Percentiles rank a stretch among this genome's conserved stretches.
These are phyloP conservation scores for Aspergillus viridinutans DNA, from an alignment of 2,329 filamentous ascomycete genomes.

Conservation along the genomic window DNA sequence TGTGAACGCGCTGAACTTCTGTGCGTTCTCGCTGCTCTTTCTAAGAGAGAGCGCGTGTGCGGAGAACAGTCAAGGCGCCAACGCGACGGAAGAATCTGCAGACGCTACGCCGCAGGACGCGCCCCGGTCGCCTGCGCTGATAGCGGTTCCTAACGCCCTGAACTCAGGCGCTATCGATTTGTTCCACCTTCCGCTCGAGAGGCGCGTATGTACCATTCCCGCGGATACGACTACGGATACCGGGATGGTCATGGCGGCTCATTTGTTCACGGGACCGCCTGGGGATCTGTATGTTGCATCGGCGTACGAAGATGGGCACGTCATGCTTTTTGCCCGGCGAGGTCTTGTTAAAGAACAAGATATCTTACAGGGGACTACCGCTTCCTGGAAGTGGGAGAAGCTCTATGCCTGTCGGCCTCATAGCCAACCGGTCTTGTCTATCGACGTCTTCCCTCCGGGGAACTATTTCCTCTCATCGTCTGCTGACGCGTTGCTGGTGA, in stretches of 20 bases:
- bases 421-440: slow-evolving; percentile 74
- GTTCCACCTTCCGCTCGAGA: slow-evolving; percentile 72
- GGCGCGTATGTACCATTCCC: slow-evolving; percentile 58
- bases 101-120: background rate
- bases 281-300: slow-evolving; percentile 60
- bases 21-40: slow-evolving; percentile 49
- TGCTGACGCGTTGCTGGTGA: slow-evolving; percentile 74
- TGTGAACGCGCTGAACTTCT: slow-evolving; percentile 95
- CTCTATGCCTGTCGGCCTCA: slow-evolving; percentile 66
- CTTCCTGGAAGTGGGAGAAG: slow-evolving; percentile 46
- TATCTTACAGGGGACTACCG: slow-evolving; percentile 14
- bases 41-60: slow-evolving; percentile 9
- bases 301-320: slow-evolving; percentile 82
- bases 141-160: slow-evolving; percentile 78
- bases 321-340: slow-evolving; percentile 59
- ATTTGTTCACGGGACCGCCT: slow-evolving; percentile 50
- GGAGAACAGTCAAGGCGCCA: background rate
- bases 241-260: slow-evolving; percentile 83
- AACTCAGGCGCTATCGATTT: slow-evolving; percentile 76
- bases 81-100: background rate
- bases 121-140: slow-evolving; percentile 44
- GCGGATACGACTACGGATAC: slow-evolving; percentile 43
- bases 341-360: slow-evolving; percentile 34
- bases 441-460: slow-evolving; percentile 51
- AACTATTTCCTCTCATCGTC: slow-evolving; percentile 72